Evolutionary conservation across 352 stramenopile species (phyloP).

Genomic region (Phytophthora citrophthora): DNA sequence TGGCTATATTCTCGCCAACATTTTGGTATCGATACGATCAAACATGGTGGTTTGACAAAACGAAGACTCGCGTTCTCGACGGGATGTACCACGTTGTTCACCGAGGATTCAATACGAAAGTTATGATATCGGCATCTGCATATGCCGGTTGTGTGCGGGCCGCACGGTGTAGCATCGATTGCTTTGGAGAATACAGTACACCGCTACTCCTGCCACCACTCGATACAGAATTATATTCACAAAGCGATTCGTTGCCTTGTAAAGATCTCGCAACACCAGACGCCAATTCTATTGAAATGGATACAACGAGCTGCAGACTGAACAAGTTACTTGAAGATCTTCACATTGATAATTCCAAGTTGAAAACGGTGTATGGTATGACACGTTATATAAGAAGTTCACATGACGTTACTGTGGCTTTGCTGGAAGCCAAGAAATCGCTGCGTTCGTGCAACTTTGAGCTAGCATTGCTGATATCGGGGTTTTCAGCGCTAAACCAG

Average conservation of each 20-base stretch:
- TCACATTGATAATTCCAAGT: background rate
- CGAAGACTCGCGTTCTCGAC: slow-evolving; percentile 61
- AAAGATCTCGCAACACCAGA: background rate
- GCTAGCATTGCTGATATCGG: slow-evolving; percentile 55
- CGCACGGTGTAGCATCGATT: slow-evolving; percentile 62
- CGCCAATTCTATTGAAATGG: slow-evolving; percentile 14
- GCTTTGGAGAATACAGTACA: slow-evolving; percentile 51
- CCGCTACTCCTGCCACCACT: slow-evolving; percentile 59
- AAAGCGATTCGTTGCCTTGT: background rate
- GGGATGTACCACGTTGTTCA: slow-evolving; percentile 73
- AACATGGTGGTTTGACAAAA: slow-evolving; percentile 87
- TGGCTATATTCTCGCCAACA: slow-evolving; percentile 66
- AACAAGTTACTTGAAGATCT: slow-evolving; percentile 25
- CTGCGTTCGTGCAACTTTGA: slow-evolving; percentile 52
- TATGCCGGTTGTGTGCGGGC: slow-evolving; percentile 71
- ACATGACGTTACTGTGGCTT: slow-evolving; percentile 5
- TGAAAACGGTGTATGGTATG: slow-evolving; percentile 22
- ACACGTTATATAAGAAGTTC: slow-evolving; percentile 6
- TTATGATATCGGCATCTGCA: slow-evolving; percentile 46
- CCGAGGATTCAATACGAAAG: slow-evolving; percentile 45
- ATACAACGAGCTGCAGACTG: slow-evolving; percentile 22
- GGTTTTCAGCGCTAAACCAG: slow-evolving; percentile 32
- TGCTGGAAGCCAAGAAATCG: slow-evolving; percentile 37
- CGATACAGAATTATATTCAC: background rate
- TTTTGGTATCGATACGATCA: slow-evolving; percentile 82